Evolutionary conservation across 345 rosid species (phyloP).

Genomic region (Eucalyptus sp.): DNA sequence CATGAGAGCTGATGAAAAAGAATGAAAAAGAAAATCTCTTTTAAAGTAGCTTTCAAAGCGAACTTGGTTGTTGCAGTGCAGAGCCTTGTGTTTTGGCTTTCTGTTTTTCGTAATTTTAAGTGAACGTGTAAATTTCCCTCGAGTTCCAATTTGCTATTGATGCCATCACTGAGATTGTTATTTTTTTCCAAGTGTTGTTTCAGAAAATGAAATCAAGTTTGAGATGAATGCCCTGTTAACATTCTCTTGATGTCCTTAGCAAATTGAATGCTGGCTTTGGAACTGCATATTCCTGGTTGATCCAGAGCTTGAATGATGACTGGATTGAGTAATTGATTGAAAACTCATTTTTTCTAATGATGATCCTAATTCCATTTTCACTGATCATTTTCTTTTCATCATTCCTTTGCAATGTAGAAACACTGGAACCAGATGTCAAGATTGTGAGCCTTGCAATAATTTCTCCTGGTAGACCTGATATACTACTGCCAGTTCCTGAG

Average conservation of each 20-base stretch:
- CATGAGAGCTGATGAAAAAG: not conserved
- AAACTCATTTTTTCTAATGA: not conserved
- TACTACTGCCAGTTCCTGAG: conserved; percentile 52
- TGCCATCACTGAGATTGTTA: not conserved
- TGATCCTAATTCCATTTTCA: not conserved
- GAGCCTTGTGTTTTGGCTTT: not conserved
- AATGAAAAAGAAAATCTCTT: not conserved
- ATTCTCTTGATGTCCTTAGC: not conserved
- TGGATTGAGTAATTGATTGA: not conserved
- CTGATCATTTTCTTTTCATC: not conserved
- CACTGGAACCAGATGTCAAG: conserved; percentile 78
- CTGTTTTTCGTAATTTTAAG: not conserved
- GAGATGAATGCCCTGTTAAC: not conserved
- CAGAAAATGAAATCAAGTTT: not conserved
- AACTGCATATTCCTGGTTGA: not conserved
- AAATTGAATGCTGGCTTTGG: not conserved
- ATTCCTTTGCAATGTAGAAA: conserved; percentile 28
- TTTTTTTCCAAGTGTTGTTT: not conserved
- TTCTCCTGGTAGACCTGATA: conserved; percentile 64
- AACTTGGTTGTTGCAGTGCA: not conserved
- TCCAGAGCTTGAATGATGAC: not conserved
- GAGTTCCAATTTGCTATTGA: not conserved
- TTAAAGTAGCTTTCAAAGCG: not conserved
- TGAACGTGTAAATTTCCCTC: not conserved
- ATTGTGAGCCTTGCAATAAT: conserved; percentile 51